phyloP scores from a whole-genome alignment of 2,329 filamentous ascomycete species.

The Teratosphaeria viscida region DNA sequence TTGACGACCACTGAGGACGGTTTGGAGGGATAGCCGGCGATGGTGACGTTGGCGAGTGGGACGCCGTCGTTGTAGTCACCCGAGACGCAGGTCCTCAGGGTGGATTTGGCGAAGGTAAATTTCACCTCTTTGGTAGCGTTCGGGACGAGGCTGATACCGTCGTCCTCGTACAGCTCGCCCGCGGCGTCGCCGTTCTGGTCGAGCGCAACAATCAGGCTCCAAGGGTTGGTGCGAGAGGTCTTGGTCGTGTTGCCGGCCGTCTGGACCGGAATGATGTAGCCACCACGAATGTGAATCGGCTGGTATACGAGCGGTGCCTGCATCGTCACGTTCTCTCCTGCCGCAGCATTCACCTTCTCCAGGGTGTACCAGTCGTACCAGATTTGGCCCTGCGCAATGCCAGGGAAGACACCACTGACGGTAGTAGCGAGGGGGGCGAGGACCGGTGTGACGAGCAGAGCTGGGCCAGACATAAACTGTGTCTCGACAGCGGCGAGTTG shows the following conservation, averaged over 20 bases:
- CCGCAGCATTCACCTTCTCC: constrained; percentile 21
- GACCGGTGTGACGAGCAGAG: constrained; percentile 55
- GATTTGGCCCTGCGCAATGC: constrained; percentile 44
- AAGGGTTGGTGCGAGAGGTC: constrained; percentile 9
- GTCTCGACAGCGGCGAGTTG: constrained; percentile 52
- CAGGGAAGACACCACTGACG: constrained; percentile 61
- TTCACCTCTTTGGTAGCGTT: constrained; percentile 22
- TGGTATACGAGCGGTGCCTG: constrained; percentile 16
- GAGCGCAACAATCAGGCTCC: constrained; percentile 17
- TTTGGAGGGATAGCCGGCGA: constrained; percentile 11
- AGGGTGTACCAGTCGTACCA: constrained; percentile 73
- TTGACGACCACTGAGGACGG: constrained; percentile 4
- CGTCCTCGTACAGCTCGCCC: constrained; percentile 60
- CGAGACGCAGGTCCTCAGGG: constrained; percentile 11
- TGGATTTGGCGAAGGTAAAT: constrained; percentile 14
- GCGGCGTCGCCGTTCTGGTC: constrained; percentile 38
- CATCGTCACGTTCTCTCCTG: constrained; percentile 28
- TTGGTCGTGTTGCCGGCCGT: constrained; percentile 12
- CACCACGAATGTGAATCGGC: constrained; percentile 16
- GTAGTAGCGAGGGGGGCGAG: constrained; percentile 46
- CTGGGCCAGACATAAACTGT: constrained; percentile 58
- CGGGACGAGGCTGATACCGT: constrained; percentile 53
- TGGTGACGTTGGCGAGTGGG: constrained; percentile 21
- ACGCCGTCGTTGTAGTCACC: constrained; percentile 14
- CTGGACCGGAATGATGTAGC: constrained; percentile 15